Conservation (phyloP, 768 basidiomycete species). For the Gloeopeniophorella convolvens region DNA sequence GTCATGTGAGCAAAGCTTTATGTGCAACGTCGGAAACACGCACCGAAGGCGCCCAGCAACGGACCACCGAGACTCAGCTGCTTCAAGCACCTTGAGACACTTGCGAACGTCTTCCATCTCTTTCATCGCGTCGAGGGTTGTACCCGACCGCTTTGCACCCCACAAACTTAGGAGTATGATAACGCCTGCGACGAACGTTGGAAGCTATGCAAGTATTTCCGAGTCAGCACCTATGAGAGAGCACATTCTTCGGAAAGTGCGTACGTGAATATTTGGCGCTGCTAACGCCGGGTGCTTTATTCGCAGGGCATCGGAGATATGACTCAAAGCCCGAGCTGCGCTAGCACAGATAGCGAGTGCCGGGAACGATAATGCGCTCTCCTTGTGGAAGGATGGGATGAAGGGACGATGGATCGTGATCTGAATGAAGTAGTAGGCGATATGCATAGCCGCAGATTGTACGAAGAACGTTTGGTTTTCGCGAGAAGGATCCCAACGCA, state of each 20-base stretch:
- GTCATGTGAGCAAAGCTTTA: not conserved
- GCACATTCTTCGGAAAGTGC: not conserved
- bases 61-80: slow-evolving; percentile 17
- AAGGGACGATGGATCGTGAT: slow-evolving; percentile 47
- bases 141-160: slow-evolving; percentile 42
- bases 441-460: slow-evolving; percentile 35
- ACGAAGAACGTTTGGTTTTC: slow-evolving; percentile 32
- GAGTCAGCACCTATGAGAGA: slow-evolving; percentile 6
- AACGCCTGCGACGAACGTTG: slow-evolving; percentile 42
- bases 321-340: slow-evolving; percentile 42
- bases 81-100: slow-evolving; percentile 33
- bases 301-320: slow-evolving; percentile 34
- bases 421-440: slow-evolving; percentile 37
- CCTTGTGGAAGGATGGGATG: slow-evolving; percentile 33
- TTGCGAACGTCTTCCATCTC: slow-evolving; percentile 48
- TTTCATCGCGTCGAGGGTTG: slow-evolving; percentile 33
- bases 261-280: slow-evolving; percentile 14
- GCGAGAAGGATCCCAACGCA: slow-evolving; percentile 39
- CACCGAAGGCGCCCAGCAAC: slow-evolving; percentile 19
- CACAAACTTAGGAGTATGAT: slow-evolving; percentile 51
- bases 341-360: slow-evolving; percentile 49
- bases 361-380: slow-evolving; percentile 33
- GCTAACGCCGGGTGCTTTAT: slow-evolving; percentile 21
- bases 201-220: slow-evolving; percentile 21
- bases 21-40: not conserved